These are phyloP conservation scores for Osmanthus fragrans DNA, from an alignment of 257 asterid species.

Conservation along the genomic window DNA sequence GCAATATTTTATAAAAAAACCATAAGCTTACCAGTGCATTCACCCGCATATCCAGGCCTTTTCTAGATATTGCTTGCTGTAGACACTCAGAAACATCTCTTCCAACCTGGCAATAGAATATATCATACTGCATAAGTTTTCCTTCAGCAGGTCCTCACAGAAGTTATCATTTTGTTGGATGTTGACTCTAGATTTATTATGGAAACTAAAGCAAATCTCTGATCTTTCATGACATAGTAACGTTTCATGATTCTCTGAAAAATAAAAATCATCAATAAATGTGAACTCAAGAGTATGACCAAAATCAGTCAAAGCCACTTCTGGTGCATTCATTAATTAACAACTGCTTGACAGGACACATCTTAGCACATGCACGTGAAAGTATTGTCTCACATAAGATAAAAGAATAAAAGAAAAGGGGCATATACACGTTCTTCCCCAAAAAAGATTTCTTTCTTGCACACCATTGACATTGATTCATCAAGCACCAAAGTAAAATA, in stretches of 20 bases:
- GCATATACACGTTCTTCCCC: neutral
- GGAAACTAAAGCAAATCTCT: neutral
- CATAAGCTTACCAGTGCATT: constrained; percentile 66
- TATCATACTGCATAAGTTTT: constrained; percentile 14
- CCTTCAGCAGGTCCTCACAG: neutral
- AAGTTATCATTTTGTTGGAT: neutral
- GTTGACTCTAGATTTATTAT: neutral
- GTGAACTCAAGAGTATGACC: neutral
- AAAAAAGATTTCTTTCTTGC: neutral
- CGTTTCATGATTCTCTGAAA: neutral
- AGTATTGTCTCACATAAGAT: neutral
- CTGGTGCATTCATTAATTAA: neutral
- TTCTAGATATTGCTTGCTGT: neutral
- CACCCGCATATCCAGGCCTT: constrained; percentile 34
- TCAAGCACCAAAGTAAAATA: neutral
- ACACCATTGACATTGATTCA: constrained; percentile 5
- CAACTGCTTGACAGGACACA: neutral
- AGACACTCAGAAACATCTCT: constrained; percentile 6
- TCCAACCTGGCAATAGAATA: constrained; percentile 54
- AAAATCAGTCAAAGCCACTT: neutral
- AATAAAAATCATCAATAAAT: neutral
- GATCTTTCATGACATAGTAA: neutral
- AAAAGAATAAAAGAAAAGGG: neutral
- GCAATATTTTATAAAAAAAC: neutral
- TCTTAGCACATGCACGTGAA: neutral